Conservation (phyloP, 176 grass and related monocot genomes). For the Oryza nivara region DNA sequence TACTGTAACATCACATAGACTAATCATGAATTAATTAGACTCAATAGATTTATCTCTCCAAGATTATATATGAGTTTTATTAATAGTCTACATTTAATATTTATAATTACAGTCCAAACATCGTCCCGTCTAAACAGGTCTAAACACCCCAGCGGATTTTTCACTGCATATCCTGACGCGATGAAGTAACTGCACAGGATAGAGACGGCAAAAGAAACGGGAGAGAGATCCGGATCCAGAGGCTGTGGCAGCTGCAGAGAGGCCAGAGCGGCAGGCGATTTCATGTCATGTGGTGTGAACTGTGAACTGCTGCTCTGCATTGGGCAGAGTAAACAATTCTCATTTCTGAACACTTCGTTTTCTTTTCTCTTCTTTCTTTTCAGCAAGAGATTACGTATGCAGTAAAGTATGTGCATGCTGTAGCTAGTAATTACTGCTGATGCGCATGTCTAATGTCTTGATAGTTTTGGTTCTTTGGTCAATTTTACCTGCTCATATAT, state of each 20-base stretch:
- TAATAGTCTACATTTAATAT: too few relatives aligned
- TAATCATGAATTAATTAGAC: too few relatives aligned
- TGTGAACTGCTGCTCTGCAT: neutral
- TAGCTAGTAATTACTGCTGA: neutral
- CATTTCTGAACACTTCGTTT: neutral
- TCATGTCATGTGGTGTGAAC: conserved; percentile 17
- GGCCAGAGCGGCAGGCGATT: neutral
- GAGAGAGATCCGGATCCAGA: conserved; percentile 22
- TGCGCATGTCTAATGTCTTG: neutral
- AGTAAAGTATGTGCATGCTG: neutral
- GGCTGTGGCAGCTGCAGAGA: neutral
- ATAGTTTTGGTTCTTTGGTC: neutral
- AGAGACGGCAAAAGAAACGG: neutral
- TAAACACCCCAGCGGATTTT: neutral
- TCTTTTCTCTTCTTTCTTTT: neutral
- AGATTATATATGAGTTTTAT: too few relatives aligned
- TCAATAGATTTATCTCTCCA: too few relatives aligned
- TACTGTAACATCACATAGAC: too few relatives aligned
- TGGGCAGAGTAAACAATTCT: conserved; percentile 10
- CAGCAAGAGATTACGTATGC: neutral
- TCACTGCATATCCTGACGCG: neutral
- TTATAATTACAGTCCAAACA: too few relatives aligned
- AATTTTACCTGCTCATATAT: neutral
- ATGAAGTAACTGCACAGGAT: conserved; percentile 14
- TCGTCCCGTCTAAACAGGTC: too few relatives aligned